These are phyloP conservation scores for Ensete ventricosum DNA, from an alignment of 176 grass and related monocot genomes.

Conservation along the genomic window DNA sequence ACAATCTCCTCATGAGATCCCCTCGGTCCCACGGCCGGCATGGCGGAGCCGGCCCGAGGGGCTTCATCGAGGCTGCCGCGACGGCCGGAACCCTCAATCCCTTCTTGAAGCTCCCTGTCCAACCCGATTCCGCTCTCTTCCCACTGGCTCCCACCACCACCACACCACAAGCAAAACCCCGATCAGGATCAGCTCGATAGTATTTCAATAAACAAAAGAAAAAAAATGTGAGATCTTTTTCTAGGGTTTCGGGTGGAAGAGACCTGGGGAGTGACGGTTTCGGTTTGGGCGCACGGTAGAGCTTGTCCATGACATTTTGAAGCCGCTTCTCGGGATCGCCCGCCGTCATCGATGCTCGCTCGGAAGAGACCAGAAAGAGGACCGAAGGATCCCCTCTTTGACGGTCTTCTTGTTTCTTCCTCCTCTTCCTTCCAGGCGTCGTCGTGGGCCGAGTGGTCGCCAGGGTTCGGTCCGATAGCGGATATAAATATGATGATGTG, in stretches of 20 bases:
- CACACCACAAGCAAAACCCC: constrained; percentile 20
- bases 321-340: constrained; percentile 72
- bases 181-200: constrained; percentile 13
- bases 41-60: constrained; percentile 35
- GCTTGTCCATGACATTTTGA: constrained; percentile 87
- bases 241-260: constrained; percentile 7
- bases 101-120: constrained; percentile 43
- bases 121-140: constrained; percentile 25
- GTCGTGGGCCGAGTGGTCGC: no score
- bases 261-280: constrained; percentile 49
- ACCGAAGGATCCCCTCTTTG: no score
- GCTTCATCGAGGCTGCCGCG: constrained; percentile 24
- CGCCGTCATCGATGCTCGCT: background rate
- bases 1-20: constrained; percentile 63
- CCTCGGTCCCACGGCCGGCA: constrained; percentile 88
- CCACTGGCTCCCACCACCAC: constrained; percentile 17
- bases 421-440: no score
- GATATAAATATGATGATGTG: no score
- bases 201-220: background rate
- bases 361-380: background rate
- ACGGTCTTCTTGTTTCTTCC: no score
- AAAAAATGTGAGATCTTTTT: background rate
- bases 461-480: no score
- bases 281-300: constrained; percentile 71
- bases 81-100: constrained; percentile 41